Base-by-base conservation (phyloP, 352 stramenopile genomes). In the Phytopythium oedochilum region DNA sequence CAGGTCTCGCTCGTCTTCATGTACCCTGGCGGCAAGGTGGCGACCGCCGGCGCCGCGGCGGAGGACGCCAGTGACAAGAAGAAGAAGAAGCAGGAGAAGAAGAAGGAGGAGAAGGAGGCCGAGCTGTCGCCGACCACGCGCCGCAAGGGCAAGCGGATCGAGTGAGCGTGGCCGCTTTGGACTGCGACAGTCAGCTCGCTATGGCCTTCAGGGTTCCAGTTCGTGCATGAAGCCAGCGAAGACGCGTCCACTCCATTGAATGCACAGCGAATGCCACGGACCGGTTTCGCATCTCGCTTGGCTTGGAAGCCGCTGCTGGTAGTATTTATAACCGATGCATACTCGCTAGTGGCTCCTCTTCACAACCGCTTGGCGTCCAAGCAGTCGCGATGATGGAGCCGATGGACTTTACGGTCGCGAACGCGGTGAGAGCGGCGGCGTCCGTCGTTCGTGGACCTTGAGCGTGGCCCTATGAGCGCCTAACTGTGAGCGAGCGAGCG, bases 1-100 rank as follows among this genome's bases (percentile, higher is more conserved):
- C 83, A 91, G 59, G 79, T 89, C 55, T 73, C 72, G 52, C 63
- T 91, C 22, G 80, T 89, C 46, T 36, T 83, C 35, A 43, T 71
- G 14, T 91, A 78, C 35, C 76, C 74, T 11, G 73, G 68, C 60
- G 60, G 65, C 28, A 81, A 74, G 54, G 53, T 55, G n/a, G 22
- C n/a, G 12, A 62, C 23, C 32, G 35, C 42, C 12, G 26, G 23
- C 11, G 32, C 25, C 38, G 26, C 36, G 55, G 32, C 56, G 55
- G 18, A 48, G 44, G 2, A 67, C 68, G 36, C 45, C 47, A 29
- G 20, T 25, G 35, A 40, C 42, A 56, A 57, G 32, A 73, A 67
- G 42, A 57, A 61, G 57, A 72, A 70, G 63, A 40, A 18, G 17
- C 22, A 53, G 35, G 26, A 53, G 34, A 28, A 60, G 34, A 4